Conservation (phyloP, 768 basidiomycete species). For the Tubosaeta sp. region DNA sequence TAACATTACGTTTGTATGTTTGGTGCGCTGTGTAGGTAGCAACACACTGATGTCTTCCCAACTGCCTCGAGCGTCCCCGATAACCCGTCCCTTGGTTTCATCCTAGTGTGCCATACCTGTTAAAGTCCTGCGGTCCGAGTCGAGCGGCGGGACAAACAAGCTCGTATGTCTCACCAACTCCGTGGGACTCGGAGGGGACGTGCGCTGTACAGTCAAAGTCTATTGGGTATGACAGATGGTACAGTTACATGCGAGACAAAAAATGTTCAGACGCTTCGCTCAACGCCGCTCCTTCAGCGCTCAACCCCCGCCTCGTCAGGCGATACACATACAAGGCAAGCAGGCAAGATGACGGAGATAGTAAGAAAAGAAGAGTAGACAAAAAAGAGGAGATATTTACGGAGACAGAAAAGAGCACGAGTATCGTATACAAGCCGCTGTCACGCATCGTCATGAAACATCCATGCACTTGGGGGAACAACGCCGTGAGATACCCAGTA, state of each 20-base stretch:
- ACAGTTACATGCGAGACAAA: constrained; percentile 17
- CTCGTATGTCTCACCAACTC: background rate
- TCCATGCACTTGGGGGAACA: constrained; percentile 14
- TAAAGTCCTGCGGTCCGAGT: too few species aligned
- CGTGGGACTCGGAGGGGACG: background rate
- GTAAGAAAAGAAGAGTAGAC: background rate
- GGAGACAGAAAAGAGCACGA: constrained; percentile 9
- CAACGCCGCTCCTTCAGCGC: constrained; percentile 13
- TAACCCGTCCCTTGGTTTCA: background rate
- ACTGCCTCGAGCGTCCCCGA: constrained; percentile 1
- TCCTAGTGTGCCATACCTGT: background rate
- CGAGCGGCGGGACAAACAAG: background rate
- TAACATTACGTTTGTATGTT: constrained; percentile 8
- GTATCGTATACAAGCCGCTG: background rate
- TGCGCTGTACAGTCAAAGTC: constrained; percentile 3
- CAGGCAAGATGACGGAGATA: constrained; percentile 12
- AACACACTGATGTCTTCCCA: background rate
- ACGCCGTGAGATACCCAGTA: constrained; percentile 12
- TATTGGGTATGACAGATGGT: constrained; percentile 25
- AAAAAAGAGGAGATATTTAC: constrained; percentile 21
- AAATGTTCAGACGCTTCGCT: constrained; percentile 18
- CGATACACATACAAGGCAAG: constrained; percentile 25
- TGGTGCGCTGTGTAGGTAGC: constrained; percentile 1
- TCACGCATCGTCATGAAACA: constrained; percentile 14
- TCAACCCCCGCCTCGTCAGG: constrained; percentile 14